Base-by-base conservation (phyloP, 1,284 basidiomycete species). In the Marasmius tenuissimus region DNA sequence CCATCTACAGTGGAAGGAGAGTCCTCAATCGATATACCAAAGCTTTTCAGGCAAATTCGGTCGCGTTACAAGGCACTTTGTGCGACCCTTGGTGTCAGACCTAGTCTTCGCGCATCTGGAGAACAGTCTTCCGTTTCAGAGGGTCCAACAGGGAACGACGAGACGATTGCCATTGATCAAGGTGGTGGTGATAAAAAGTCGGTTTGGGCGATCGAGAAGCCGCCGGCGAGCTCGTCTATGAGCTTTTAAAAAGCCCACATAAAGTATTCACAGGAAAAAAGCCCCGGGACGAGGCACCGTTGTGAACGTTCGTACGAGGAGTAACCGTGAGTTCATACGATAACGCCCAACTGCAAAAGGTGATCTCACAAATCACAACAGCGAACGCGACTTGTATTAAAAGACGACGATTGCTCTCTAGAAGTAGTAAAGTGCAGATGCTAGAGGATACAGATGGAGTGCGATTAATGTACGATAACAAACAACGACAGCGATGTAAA, bases 21-120 rank as follows among this genome's bases (percentile, higher is more conserved):
- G 0, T 72, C 78, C 1, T 87, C 91, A 49, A 67, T 94, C 34
- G 93, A 95, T 71, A 85, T 94, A 52, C 76, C 86, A 10, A 85
- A 85, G 59, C 84, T 96, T 27, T 85, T 97, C 62, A 86, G 88
- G 47, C 88, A 92, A 66, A 96, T 97, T 64, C 86, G 94, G 37
- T 93, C 95, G 3, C 85, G 93, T 67, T 97, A 98, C 76, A 91
- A 91, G 68, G 83, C 89, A 0, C 84, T 95, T 20, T 98, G 96
- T 69, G 87, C 94, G 0, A 85, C 86, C 0, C 79, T 98, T n/a
- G 92, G 92, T 39, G 81, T 94, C 8, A 79, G 86, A 39, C 89
- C 93, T 0, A 83, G 83, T 38, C 63, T 90, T 34, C 78, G 82
- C 8, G 78, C 27, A 27, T 27, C 80, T 18, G 52, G 34, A 14